Evolutionary conservation across 768 basidiomycete species (phyloP).

Genomic region (Boletus rubescentipes): DNA sequence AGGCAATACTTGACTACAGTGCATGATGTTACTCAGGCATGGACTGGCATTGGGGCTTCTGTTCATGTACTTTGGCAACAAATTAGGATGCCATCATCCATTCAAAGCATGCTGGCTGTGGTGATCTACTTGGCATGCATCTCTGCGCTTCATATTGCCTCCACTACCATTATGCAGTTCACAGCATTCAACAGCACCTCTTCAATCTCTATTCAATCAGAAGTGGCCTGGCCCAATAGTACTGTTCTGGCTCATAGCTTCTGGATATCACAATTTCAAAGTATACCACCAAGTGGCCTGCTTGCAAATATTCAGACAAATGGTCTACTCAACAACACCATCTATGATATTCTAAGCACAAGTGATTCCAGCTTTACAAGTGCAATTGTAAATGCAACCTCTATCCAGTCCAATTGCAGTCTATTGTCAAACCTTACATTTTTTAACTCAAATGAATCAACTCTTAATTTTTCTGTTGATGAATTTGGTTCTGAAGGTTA

Average conservation of each 20-base stretch:
- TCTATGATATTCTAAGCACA: background rate
- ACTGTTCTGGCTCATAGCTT: background rate
- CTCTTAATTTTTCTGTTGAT: background rate
- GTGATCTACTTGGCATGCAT: constrained; percentile 16
- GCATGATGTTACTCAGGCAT: constrained; percentile 22
- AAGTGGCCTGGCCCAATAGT: constrained; percentile 4
- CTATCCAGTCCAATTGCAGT: background rate
- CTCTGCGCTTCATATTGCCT: constrained; percentile 19
- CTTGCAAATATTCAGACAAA: background rate
- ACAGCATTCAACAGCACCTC: constrained; percentile 11
- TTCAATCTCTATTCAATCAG: background rate
- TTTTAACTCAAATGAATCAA: too few relatives aligned
- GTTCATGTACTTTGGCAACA: constrained; percentile 15
- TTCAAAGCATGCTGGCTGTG: constrained; percentile 10
- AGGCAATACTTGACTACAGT: constrained; percentile 18
- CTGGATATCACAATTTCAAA: background rate
- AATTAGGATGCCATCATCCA: constrained; percentile 10
- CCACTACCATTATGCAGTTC: constrained; percentile 21
- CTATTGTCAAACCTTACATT: constrained; percentile 3
- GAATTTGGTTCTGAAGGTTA: background rate
- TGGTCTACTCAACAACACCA: constrained; percentile 1
- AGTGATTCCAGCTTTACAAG: background rate
- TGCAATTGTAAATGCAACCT: background rate
- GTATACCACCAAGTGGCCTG: background rate
- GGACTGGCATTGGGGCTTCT: constrained; percentile 25